Evolutionary conservation across 2,329 filamentous ascomycete species (phyloP).

Genomic region (Ceratocystiopsis minuta): DNA sequence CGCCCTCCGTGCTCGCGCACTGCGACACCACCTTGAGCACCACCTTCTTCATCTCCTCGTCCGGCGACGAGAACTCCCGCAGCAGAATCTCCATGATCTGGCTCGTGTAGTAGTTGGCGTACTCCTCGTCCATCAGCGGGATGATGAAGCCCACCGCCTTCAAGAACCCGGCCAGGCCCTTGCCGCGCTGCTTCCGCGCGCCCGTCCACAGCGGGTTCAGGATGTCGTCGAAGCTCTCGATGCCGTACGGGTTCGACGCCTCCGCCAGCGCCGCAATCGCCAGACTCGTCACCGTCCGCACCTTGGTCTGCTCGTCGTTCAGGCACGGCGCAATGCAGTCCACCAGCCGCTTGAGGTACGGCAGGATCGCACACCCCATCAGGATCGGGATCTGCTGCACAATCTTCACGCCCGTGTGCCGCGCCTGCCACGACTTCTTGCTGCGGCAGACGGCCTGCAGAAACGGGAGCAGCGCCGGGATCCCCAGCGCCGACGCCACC

Average conservation of each 20-base stretch:
- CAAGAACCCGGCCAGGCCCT: slow-evolving; percentile 84
- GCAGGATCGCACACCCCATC: slow-evolving; percentile 93
- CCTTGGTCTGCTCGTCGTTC: slow-evolving; percentile 95
- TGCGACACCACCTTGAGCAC: slow-evolving; percentile 95
- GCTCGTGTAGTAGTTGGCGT: slow-evolving; percentile 95
- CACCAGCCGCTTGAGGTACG: slow-evolving; percentile 86
- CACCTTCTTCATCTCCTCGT: slow-evolving; percentile 99
- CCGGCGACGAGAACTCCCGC: slow-evolving; percentile 86
- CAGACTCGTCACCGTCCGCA: slow-evolving; percentile 85
- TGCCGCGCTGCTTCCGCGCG: slow-evolving; percentile 86
- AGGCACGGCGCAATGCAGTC: slow-evolving; percentile 93
- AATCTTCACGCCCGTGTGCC: slow-evolving; percentile 97
- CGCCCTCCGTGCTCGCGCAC: slow-evolving; percentile 83
- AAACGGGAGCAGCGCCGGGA: slow-evolving; percentile 88
- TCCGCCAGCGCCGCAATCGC: slow-evolving; percentile 90
- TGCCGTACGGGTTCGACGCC: slow-evolving; percentile 94
- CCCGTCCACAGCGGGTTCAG: slow-evolving; percentile 95
- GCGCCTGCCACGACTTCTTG: slow-evolving; percentile 97
- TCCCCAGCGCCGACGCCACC: slow-evolving; percentile 87
- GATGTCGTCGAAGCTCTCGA: slow-evolving; percentile 96
- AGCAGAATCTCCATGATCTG: slow-evolving; percentile 98
- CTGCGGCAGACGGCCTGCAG: slow-evolving; percentile 87
- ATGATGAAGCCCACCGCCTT: slow-evolving; percentile 98
- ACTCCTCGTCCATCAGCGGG: slow-evolving; percentile 97
- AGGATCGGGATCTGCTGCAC: slow-evolving; percentile 97